Conservation (phyloP, 1,284 basidiomycete species). For the Erythrobasidium hasegawianum region DNA sequence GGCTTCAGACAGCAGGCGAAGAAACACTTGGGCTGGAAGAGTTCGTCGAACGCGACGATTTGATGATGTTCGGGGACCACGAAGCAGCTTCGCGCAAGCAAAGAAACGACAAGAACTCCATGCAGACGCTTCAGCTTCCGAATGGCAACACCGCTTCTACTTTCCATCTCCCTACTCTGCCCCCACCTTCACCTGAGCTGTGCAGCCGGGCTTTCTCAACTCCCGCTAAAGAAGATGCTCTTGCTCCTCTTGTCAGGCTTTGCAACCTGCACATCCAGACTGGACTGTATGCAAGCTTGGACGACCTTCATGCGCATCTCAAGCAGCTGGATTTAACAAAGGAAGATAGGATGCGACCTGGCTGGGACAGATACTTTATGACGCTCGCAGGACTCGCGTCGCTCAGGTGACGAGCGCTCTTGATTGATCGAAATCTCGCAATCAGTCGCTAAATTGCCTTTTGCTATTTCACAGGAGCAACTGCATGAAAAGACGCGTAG, state of each 20-base stretch:
- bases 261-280: constrained; percentile 70
- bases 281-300: constrained; percentile 57
- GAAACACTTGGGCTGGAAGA: constrained; percentile 38
- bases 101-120: not conserved
- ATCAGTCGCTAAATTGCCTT: too few relatives aligned
- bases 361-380: constrained; percentile 97
- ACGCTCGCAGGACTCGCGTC: constrained; percentile 82
- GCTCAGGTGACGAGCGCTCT: constrained; percentile 53
- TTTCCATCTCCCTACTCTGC: constrained; percentile 11
- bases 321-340: constrained; percentile 66
- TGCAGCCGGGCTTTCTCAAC: constrained; percentile 9
- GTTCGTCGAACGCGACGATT: constrained; percentile 46
- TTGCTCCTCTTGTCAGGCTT: constrained; percentile 38
- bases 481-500: constrained; percentile 77
- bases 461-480: constrained; percentile 45
- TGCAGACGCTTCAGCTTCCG: constrained; percentile 30
- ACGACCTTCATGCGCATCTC: constrained; percentile 62
- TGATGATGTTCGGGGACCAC: constrained; percentile 38
- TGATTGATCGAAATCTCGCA: too few relatives aligned
- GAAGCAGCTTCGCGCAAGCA: not conserved
- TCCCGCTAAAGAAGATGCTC: constrained; percentile 19
- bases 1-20: not conserved
- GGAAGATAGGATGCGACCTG: constrained; percentile 69
- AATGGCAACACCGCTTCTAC: constrained; percentile 24
- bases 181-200: constrained; percentile 25